A percentile compares a stretch with the other conserved stretches of the same genome.
These are phyloP conservation scores for Talaromyces stipitatus DNA, from an alignment of 495 filamentous ascomycete genomes.

Conservation along the genomic window DNA sequence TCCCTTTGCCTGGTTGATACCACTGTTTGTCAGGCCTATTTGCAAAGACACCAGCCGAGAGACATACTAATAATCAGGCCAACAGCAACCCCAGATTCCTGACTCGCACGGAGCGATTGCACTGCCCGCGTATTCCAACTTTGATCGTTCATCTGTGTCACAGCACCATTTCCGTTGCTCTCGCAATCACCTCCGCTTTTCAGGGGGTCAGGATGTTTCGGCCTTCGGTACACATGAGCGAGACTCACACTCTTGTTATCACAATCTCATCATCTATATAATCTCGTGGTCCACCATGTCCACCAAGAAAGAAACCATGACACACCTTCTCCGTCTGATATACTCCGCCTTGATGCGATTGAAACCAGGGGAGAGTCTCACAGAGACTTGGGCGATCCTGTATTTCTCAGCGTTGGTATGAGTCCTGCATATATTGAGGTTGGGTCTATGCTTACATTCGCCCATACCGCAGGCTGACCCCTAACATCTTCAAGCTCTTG, in stretches of 20 bases:
- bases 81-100: slow-evolving; percentile 31
- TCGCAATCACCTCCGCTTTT: slow-evolving; percentile 45
- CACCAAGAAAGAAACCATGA: slow-evolving; percentile 56
- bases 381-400: slow-evolving; percentile 52
- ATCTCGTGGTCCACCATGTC: slow-evolving; percentile 44
- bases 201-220: slow-evolving; percentile 11
- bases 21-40: slow-evolving; percentile 7
- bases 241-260: slow-evolving; percentile 57
- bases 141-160: slow-evolving; percentile 39
- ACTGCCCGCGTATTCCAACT: slow-evolving; percentile 18
- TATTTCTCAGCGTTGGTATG: neutral
- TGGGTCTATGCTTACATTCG: slow-evolving; percentile 29
- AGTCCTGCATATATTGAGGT: slow-evolving; percentile 4
- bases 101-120: slow-evolving; percentile 28
- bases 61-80: slow-evolving; percentile 53
- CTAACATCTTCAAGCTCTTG: slow-evolving; percentile 9
- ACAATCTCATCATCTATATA: slow-evolving; percentile 57
- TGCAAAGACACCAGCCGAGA: neutral
- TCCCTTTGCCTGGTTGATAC: slow-evolving; percentile 38
- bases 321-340: slow-evolving; percentile 41
- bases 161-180: slow-evolving; percentile 30
- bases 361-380: slow-evolving; percentile 62
- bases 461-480: slow-evolving; percentile 48
- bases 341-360: slow-evolving; percentile 50
- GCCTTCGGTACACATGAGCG: neutral